Conservation (phyloP, 2,329 filamentous ascomycete genomes). For the Metarhizium guizhouense region DNA sequence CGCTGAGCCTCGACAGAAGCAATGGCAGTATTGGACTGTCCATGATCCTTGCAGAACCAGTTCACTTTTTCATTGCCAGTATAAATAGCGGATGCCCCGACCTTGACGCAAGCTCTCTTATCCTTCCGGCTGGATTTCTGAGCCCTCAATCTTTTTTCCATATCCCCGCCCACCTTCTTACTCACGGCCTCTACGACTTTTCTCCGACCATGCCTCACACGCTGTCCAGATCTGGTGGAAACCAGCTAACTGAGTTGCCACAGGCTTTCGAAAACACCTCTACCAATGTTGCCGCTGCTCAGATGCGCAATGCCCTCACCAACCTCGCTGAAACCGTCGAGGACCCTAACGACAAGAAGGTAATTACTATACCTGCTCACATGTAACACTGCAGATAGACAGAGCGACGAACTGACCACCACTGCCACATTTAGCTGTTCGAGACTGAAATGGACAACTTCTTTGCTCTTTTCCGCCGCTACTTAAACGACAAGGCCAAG, state of each 20-base stretch:
- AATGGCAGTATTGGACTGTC: neutral
- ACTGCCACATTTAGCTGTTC: constrained; percentile 56
- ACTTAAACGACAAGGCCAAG: constrained; percentile 98
- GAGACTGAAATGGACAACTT: constrained; percentile 99
- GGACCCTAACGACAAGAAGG: constrained; percentile 77
- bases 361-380: constrained; percentile 27
- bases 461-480: constrained; percentile 96
- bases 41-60: neutral
- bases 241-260: constrained; percentile 16
- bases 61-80: neutral
- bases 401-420: neutral
- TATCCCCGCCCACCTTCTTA: neutral
- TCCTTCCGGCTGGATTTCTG: too few relatives aligned
- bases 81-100: neutral
- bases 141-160: neutral
- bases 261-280: constrained; percentile 99
- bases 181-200: neutral
- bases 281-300: constrained; percentile 92
- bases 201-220: neutral
- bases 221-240: neutral
- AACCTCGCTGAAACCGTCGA: constrained; percentile 82
- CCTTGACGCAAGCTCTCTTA: neutral
- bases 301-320: constrained; percentile 98
- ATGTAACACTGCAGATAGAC: neutral
- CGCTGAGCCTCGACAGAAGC: neutral